These are phyloP conservation scores for Calvatia gigantea DNA, from an alignment of 768 basidiomycete genomes.

Conservation along the genomic window DNA sequence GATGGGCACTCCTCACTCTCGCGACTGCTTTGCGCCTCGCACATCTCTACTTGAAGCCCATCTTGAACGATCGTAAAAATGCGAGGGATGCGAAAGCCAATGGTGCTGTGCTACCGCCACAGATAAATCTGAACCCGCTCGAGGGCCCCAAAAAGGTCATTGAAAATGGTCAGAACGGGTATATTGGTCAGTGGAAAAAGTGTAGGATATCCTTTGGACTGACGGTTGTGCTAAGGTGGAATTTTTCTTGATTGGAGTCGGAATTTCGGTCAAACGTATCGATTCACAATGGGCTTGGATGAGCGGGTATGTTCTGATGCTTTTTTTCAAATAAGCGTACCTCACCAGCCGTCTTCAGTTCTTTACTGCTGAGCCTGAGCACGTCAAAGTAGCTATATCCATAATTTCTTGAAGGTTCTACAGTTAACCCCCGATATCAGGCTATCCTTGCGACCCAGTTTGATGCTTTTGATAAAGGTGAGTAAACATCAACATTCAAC, in stretches of 20 bases:
- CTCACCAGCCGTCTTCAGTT: conserved; percentile 25
- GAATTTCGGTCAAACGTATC: no score
- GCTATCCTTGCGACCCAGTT: conserved; percentile 49
- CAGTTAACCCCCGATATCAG: no score
- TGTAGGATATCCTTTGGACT: no score
- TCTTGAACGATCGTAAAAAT: neutral
- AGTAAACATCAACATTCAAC: neutral
- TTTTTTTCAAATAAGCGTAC: neutral
- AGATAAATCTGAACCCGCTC: neutral
- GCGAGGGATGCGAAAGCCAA: conserved; percentile 4
- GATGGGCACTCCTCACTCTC: neutral
- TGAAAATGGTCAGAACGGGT: neutral
- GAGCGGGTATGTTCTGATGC: conserved; percentile 23
- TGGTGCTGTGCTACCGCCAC: conserved; percentile 14
- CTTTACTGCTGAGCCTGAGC: conserved; percentile 41
- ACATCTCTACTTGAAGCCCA: neutral
- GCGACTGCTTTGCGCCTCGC: neutral
- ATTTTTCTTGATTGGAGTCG: no score
- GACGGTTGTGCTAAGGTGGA: no score
- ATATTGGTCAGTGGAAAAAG: neutral
- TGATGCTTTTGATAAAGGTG: conserved; percentile 43
- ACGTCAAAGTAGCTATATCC: no score
- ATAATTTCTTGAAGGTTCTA: no score
- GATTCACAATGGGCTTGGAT: conserved; percentile 25
- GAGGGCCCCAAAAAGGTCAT: no score